These are phyloP conservation scores for Beauveria medogensis DNA, from an alignment of 2,329 filamentous ascomycete genomes.

Conservation along the genomic window DNA sequence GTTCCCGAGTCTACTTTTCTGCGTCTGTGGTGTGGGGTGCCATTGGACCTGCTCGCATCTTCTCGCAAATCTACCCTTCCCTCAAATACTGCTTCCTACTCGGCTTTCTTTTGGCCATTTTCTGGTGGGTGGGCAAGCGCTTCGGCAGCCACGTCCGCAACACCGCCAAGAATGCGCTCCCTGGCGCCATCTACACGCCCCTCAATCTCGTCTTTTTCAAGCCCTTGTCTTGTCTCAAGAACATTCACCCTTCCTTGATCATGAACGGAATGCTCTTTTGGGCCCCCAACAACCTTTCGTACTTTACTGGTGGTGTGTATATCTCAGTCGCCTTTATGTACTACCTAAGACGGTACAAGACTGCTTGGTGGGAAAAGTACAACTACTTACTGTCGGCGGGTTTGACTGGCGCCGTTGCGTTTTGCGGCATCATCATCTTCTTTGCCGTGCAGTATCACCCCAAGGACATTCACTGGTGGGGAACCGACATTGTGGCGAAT, in stretches of 20 bases:
- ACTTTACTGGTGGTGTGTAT: conserved; percentile 34
- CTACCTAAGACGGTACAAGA: conserved; percentile 28
- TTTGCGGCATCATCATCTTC: conserved; percentile 32
- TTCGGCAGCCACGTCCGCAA: conserved; percentile 35
- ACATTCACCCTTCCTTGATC: conserved; percentile 33
- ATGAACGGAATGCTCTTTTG: conserved; percentile 34
- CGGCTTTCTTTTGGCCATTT: conserved; percentile 23
- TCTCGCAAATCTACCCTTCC: conserved; percentile 19
- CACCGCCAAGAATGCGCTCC: conserved; percentile 1
- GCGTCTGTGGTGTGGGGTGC: conserved; percentile 25
- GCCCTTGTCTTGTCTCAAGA: conserved; percentile 22
- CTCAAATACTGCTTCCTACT: conserved; percentile 14
- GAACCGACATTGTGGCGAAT: conserved; percentile 20
- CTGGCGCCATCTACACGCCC: conserved; percentile 12
- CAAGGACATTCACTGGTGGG: conserved; percentile 33
- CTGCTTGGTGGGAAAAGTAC: conserved; percentile 39
- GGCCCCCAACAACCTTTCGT: conserved; percentile 35
- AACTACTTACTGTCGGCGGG: conserved; percentile 35
- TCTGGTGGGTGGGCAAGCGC: conserved; percentile 55
- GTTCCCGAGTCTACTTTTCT: conserved; percentile 25
- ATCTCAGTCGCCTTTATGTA: conserved; percentile 36
- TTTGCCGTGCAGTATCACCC: conserved; percentile 33
- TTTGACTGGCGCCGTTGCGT: conserved; percentile 33
- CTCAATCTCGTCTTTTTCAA: conserved; percentile 18
- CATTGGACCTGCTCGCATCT: conserved; percentile 26